Evolutionary conservation across 2,329 filamentous ascomycete species (phyloP), one percentile per base, ranked within the genome.

Genomic region (Colletotrichum theobromicola): DNA sequence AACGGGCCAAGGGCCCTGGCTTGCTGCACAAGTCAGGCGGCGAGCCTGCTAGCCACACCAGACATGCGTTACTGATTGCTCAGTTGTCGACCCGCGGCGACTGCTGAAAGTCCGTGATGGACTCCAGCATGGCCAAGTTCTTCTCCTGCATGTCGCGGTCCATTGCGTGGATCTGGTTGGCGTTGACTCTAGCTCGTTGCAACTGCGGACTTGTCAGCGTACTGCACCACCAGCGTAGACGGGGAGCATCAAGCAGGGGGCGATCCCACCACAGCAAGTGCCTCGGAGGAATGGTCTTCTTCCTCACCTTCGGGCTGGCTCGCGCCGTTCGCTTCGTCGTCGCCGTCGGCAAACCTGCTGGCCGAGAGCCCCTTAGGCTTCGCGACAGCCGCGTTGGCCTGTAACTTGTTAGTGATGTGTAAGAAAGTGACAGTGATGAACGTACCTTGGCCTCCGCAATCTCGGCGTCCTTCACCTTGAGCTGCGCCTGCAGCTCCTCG

Each of bases 201-300:
- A 80, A 74, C 79, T 80, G 70, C 21, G 16, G 16, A 35, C 37
- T 2, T 15, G 76, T 80, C 79, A 83, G 79, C 73, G 35, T n/a
- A 55, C 10, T 24, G 24, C 15, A 72, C 75, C 64, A 69, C 57
- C 50, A 66, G 37, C 26, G n/a, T 77, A 74, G 79, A 77, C 79
- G 77, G 81, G 79, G 82, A 82, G 79, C 81, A 83, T 82, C 82
- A 86, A 84, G 82, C 83, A 86, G 87, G 87, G 85, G 87, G 85
- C 83, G 84, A 81, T 86, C 91, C 88, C 89, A 93, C 91, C 91
- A 89, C 90, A 86, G 91, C 91, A 85, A 93, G 87, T 84, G 91
- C 91, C 82, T 88, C 86, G 81, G 91, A 93, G 83, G 90, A 91
- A 86, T 90, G 86, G 82, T 93, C 91, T 80, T 90, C 88, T 82